Evolutionary conservation across 768 basidiomycete species (phyloP).

Genomic region (Jaapia argillacea): DNA sequence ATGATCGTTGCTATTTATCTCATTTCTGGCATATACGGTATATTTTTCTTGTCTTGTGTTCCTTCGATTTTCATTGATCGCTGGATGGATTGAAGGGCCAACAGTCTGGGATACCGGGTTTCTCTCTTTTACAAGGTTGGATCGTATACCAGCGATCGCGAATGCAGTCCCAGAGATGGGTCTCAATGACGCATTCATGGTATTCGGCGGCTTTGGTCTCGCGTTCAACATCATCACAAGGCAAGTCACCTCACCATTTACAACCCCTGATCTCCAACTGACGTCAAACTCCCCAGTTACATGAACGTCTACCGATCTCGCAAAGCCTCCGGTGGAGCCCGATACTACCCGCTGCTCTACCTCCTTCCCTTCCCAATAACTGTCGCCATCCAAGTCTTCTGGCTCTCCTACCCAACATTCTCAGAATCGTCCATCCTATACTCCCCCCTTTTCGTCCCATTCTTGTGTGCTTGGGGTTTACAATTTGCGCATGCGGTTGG

Average conservation of each 20-base stretch:
- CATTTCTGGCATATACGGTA: conserved; percentile 70
- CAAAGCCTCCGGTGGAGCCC: conserved; percentile 28
- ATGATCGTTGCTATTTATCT: conserved; percentile 71
- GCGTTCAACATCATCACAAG: conserved; percentile 73
- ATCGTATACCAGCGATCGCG: conserved; percentile 36
- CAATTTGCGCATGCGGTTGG: conserved; percentile 89
- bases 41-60: conserved; percentile 9
- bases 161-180: conserved; percentile 51
- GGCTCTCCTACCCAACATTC: conserved; percentile 65
- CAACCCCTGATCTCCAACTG: background rate
- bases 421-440: conserved; percentile 60
- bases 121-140: conserved; percentile 46
- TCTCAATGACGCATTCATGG: conserved; percentile 84
- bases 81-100: conserved; percentile 43
- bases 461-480: conserved; percentile 88
- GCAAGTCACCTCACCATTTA: conserved; percentile 22
- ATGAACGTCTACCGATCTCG: conserved; percentile 67
- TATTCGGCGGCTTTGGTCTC: conserved; percentile 60
- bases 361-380: conserved; percentile 76
- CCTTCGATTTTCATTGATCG: conserved; percentile 1
- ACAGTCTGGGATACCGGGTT: conserved; percentile 72
- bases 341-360: conserved; percentile 49
- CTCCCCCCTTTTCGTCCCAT: conserved; percentile 75
- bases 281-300: conserved; percentile 41
- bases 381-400: conserved; percentile 61